phyloP scores from a whole-genome alignment of 805 yeast genomes.

The Schizosaccharomyces cryophilus region DNA sequence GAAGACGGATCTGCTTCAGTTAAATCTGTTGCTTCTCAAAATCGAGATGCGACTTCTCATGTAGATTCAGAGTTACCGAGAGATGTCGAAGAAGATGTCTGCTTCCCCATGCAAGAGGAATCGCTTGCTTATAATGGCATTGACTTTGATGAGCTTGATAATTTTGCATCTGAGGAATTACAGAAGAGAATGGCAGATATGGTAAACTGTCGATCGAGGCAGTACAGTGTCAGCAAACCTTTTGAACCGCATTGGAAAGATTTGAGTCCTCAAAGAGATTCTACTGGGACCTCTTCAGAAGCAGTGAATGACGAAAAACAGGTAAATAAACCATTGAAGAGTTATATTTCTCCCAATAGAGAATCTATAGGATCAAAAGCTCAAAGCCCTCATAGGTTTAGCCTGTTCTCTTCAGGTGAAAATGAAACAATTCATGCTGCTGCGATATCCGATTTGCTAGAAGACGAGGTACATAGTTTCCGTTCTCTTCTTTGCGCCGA shows the following conservation, averaged over 20 bases:
- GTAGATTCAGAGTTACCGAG: conserved; percentile 16
- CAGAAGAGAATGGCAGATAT: conserved; percentile 4
- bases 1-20: too few species aligned
- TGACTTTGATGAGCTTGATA: conserved; percentile 76
- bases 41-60: neutral
- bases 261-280: neutral
- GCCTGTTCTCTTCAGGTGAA: conserved; percentile 55
- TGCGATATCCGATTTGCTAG: conserved; percentile 52
- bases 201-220: conserved; percentile 1
- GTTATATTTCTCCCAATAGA: neutral
- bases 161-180: conserved; percentile 18
- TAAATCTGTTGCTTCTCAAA: neutral
- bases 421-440: conserved; percentile 81
- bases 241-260: conserved; percentile 3
- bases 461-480: conserved; percentile 34
- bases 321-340: conserved; percentile 4
- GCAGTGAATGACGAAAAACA: neutral
- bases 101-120: conserved; percentile 68
- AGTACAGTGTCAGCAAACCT: conserved; percentile 6
- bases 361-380: neutral
- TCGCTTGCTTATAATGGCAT: conserved; percentile 36
- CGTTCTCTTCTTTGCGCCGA: conserved; percentile 45
- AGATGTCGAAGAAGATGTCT: conserved; percentile 91
- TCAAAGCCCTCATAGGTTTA: conserved; percentile 50
- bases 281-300: neutral